These are phyloP conservation scores for Lipomyces japonicus DNA, from an alignment of 805 yeast species.

Conservation along the genomic window DNA sequence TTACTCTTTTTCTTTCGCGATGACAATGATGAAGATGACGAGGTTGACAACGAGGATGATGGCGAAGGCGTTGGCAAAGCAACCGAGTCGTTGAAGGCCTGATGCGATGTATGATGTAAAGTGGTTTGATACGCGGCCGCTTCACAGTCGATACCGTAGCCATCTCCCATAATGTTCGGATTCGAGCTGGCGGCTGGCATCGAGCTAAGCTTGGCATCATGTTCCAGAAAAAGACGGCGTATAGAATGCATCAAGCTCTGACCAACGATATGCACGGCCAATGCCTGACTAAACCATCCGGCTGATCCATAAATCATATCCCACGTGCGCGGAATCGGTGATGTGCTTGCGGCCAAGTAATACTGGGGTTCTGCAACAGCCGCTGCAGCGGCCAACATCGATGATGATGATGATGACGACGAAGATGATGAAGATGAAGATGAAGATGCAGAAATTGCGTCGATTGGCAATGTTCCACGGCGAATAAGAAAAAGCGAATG, in stretches of 20 bases:
- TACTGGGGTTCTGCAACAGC: slow-evolving; percentile 10
- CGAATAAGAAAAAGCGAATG: slow-evolving; percentile 24
- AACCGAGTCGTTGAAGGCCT: not conserved
- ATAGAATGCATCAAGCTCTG: slow-evolving; percentile 34
- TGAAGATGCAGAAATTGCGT: slow-evolving; percentile 5
- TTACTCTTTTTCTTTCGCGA: slow-evolving; percentile 33
- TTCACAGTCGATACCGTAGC: slow-evolving; percentile 23
- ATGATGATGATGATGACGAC: not conserved
- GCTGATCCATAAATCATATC: slow-evolving; percentile 32
- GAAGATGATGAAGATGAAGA: not conserved
- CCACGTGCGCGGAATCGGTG: slow-evolving; percentile 28
- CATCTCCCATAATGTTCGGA: slow-evolving; percentile 23
- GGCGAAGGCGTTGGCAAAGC: slow-evolving; percentile 13
- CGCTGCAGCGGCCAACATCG: slow-evolving; percentile 3
- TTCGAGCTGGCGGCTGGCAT: slow-evolving; percentile 25
- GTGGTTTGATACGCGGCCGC: slow-evolving; percentile 7
- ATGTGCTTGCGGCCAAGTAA: slow-evolving; percentile 12
- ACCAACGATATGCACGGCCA: slow-evolving; percentile 38
- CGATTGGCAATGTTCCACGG: slow-evolving; percentile 22
- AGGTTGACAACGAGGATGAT: slow-evolving; percentile 25
- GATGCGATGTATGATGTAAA: not conserved
- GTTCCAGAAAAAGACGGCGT: slow-evolving; percentile 33
- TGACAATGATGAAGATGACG: slow-evolving; percentile 24
- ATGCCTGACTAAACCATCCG: slow-evolving; percentile 35
- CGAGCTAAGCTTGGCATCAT: slow-evolving; percentile 17